Base-by-base conservation (phyloP, 306 rosid species). In the Hippophae tibetana region DNA sequence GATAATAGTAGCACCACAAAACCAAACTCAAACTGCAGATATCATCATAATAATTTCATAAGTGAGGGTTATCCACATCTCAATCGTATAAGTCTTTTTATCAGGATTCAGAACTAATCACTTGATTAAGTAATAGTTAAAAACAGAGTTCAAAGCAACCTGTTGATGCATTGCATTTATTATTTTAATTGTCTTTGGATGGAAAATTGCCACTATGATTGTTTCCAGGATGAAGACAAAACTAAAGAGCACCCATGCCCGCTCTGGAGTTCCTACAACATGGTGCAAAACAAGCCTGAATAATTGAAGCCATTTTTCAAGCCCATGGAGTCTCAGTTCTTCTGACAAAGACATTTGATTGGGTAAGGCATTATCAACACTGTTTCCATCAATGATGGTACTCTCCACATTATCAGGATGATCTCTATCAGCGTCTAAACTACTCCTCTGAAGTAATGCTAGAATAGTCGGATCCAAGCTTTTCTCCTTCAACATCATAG, bases 391-490 rank as follows among this genome's bases (percentile, higher is more conserved):
- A 49, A 75, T 68, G 62, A 81, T 59, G 45, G 86, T 82, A 59
- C 77, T 76, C 70, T 88, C 97, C 51, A 95, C 80, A 69, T 93
- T 88, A 76, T 86, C 95, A 60, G 74, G 84, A 77, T 84, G 95
- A 77, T 93, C 97, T 79, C 97, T 84, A 73, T 93, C 99, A 25
- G 95, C 99, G 75, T 93, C 99, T 76, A 93, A 79, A 75, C 99
- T 93, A 76, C 95, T 76, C 69, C 99, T 88, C 74, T 93, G 94
- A 74, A 93, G 83, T 67, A 93, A 79, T 66, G 99, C 99, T 52
- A 93, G 80, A 65, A 93, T 88, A 47, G 99, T 93, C 61, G 99
- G 99, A 76, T 93, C 99, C 76, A 93, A 82, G 81, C 80, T 86
- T 80, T 84, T 93, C 77, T 93, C 99, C 76, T 88, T 93, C 72